A percentile compares a stretch with the other conserved stretches of the same genome.
phyloP scores from a whole-genome alignment of 2,329 filamentous ascomycete genomes.

The Fusarium pseudocircinatum region DNA sequence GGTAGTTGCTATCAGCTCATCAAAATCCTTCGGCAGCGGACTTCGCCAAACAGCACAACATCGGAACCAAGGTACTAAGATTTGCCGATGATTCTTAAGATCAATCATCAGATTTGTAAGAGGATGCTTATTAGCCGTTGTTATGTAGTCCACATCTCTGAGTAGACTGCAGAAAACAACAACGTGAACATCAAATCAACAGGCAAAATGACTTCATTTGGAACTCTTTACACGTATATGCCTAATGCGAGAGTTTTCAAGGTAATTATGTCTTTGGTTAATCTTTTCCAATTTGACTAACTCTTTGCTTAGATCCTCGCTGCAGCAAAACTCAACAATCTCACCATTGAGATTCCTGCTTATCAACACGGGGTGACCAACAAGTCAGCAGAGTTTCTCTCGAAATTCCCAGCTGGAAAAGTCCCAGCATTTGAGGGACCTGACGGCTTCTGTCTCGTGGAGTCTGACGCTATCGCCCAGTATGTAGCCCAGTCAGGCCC shows the following conservation, averaged over 20 bases:
- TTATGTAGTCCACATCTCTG: neutral
- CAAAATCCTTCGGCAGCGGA: neutral
- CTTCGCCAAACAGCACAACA: neutral
- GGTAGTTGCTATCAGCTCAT: neutral
- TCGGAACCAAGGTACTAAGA: neutral
- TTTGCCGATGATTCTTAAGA: neutral
- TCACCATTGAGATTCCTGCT: neutral
- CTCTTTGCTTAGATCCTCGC: neutral
- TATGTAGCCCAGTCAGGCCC: neutral
- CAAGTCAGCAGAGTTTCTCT: neutral
- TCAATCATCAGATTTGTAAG: neutral
- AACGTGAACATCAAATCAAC: neutral
- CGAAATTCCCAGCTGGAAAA: neutral
- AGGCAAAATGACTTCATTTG: neutral
- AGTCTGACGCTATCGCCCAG: slow-evolving; percentile 1
- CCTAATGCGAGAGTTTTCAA: neutral
- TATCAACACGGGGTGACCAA: slow-evolving; percentile 2
- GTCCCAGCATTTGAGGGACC: neutral
- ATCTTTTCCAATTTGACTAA: neutral
- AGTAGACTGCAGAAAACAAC: neutral
- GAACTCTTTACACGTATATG: neutral
- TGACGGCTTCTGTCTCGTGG: neutral
- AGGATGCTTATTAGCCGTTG: neutral
- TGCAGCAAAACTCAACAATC: slow-evolving; percentile 1
- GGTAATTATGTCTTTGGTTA: neutral